Evolutionary conservation across 768 basidiomycete species (phyloP).

Genomic region (Mycena rebaudengoi): DNA sequence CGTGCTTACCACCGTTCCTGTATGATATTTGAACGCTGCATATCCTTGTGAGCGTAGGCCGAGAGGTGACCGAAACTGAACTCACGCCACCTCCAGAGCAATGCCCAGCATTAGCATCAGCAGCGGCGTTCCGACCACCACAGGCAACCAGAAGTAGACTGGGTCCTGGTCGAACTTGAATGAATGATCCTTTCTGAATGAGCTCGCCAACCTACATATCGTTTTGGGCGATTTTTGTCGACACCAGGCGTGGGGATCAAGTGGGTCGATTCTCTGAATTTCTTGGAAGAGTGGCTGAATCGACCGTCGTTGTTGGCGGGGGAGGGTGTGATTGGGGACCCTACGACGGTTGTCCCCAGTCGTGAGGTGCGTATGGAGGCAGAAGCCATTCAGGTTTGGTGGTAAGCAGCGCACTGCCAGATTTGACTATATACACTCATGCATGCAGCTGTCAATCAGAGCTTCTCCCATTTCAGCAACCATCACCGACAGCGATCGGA

Average conservation of each 20-base stretch:
- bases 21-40: slow-evolving; percentile 44
- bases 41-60: too few species aligned
- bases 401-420: too few species aligned
- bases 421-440: too few species aligned
- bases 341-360: too few species aligned
- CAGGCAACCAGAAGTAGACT: slow-evolving; percentile 40
- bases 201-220: slow-evolving; percentile 49
- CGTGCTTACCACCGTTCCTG: slow-evolving; percentile 51
- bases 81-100: slow-evolving; percentile 55
- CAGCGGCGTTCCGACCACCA: slow-evolving; percentile 49
- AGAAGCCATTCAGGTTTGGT: too few species aligned
- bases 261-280: slow-evolving; percentile 55
- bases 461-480: too few species aligned
- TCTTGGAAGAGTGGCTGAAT: slow-evolving; percentile 35
- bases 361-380: too few species aligned
- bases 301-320: neutral
- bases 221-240: slow-evolving; percentile 44
- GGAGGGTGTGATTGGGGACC: too few species aligned
- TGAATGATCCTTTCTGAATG: neutral
- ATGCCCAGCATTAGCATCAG: slow-evolving; percentile 57
- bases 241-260: slow-evolving; percentile 56
- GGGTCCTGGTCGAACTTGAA: slow-evolving; percentile 42
- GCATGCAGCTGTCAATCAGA: too few species aligned
- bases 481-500: too few species aligned
- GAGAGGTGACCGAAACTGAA: neutral